Conservation (phyloP, 495 filamentous ascomycete genomes). For the Copromyces sp. region DNA sequence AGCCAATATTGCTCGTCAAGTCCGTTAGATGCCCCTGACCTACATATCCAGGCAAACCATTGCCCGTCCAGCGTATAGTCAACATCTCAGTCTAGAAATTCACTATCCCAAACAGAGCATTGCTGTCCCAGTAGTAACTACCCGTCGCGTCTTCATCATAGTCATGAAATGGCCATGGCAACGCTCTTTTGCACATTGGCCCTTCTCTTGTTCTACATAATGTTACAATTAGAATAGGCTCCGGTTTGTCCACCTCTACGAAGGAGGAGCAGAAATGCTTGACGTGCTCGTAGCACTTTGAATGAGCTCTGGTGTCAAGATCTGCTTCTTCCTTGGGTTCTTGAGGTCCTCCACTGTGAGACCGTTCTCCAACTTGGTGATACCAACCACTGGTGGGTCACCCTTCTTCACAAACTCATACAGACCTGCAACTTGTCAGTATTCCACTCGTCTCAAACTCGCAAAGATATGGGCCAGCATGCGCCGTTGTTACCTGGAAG, state of each 20-base stretch:
- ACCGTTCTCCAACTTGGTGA: conserved; percentile 81
- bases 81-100: not conserved
- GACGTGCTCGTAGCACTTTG: not conserved
- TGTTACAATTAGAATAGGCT: conserved; percentile 3
- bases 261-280: conserved; percentile 14
- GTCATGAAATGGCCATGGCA: not conserved
- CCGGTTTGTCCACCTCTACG: conserved; percentile 6
- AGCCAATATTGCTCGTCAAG: not conserved
- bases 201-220: conserved; percentile 4
- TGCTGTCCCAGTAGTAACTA: not conserved
- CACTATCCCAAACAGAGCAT: not conserved
- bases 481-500: conserved; percentile 62
- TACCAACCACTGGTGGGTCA: conserved; percentile 82
- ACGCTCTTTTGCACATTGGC: not conserved
- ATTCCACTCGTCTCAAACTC: not conserved
- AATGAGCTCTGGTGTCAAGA: not conserved
- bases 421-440: conserved; percentile 48
- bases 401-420: conserved; percentile 92
- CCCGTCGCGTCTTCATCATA: not conserved
- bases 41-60: not conserved
- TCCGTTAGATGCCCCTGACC: not conserved
- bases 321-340: conserved; percentile 56
- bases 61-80: not conserved
- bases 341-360: conserved; percentile 71
- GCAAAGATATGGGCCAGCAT: conserved; percentile 3